phyloP scores from a whole-genome alignment of 2,329 filamentous ascomycete species.

The Ophiostoma pallidulum region DNA sequence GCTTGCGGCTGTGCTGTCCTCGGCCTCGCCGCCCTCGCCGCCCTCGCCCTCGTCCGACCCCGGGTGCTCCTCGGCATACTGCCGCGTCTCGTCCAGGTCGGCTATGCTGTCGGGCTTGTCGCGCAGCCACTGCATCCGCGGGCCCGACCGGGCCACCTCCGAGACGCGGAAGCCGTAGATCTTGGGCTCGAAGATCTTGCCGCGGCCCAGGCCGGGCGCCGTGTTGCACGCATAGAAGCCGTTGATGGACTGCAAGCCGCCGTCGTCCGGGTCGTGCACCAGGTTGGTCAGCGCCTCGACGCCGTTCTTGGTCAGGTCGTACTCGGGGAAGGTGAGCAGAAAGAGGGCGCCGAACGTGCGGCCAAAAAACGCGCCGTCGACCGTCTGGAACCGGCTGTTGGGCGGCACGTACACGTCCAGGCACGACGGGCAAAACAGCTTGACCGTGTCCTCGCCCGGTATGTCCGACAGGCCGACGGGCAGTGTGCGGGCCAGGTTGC shows the following conservation, averaged over 20 bases:
- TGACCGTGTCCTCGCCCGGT: conserved; percentile 93
- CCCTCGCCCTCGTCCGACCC: conserved; percentile 47
- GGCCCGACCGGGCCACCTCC: conserved; percentile 79
- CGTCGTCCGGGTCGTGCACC: conserved; percentile 12
- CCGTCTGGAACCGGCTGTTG: conserved; percentile 93
- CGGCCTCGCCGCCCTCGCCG: conserved; percentile 41
- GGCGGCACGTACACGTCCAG: conserved; percentile 95
- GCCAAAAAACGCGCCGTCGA: conserved; percentile 96
- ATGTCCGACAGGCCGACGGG: conserved; percentile 92
- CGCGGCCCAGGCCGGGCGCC: conserved; percentile 71
- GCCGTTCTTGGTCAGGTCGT: conserved; percentile 71
- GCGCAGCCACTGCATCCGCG: conserved; percentile 93
- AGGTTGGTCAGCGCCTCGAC: conserved; percentile 42
- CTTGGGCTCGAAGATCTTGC: conserved; percentile 83
- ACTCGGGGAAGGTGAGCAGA: conserved; percentile 96
- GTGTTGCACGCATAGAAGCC: conserved; percentile 82
- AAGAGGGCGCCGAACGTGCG: conserved; percentile 96
- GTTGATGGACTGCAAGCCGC: conserved; percentile 51
- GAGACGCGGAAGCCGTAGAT: conserved; percentile 97
- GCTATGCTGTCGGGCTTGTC: conserved; percentile 70
- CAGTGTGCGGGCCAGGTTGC: conserved; percentile 79
- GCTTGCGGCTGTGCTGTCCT: conserved; percentile 49
- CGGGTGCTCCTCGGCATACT: conserved; percentile 41
- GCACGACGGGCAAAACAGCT: conserved; percentile 94
- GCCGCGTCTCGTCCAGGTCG: conserved; percentile 71